These are phyloP conservation scores for Botrytis aclada DNA, from an alignment of 2,329 filamentous ascomycete species.

Conservation along the genomic window DNA sequence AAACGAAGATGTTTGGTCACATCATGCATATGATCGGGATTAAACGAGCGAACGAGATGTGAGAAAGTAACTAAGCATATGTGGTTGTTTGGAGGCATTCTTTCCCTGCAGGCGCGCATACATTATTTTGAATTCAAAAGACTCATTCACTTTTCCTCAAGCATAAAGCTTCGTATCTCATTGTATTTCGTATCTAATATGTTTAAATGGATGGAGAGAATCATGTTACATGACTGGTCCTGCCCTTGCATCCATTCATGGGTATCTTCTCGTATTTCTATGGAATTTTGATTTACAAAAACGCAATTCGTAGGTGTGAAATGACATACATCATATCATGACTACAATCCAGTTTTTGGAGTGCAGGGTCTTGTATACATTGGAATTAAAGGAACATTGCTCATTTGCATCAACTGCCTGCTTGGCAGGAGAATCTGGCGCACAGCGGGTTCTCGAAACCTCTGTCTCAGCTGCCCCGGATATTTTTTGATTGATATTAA, in stretches of 20 bases:
- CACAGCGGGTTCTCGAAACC: neutral
- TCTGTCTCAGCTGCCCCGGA: neutral
- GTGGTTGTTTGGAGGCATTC: constrained; percentile 10
- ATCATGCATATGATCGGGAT: constrained; percentile 9
- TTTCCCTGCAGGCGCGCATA: constrained; percentile 16
- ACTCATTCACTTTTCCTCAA: constrained; percentile 15
- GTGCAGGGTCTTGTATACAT: neutral
- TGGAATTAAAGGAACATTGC: neutral
- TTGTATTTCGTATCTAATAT: constrained; percentile 1
- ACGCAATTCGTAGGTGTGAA: neutral
- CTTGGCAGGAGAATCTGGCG: neutral
- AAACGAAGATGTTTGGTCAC: constrained; percentile 1
- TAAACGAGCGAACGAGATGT: neutral
- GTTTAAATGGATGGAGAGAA: constrained; percentile 2
- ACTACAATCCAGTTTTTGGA: neutral
- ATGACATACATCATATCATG: constrained; percentile 10
- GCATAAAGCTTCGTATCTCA: constrained; percentile 5
- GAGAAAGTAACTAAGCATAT: neutral
- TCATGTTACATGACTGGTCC: constrained; percentile 3
- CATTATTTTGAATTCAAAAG: constrained; percentile 12
- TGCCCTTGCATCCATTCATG: neutral
- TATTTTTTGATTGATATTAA: neutral
- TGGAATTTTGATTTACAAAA: constrained; percentile 13
- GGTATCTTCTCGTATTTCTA: constrained; percentile 13
- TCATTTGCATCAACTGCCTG: neutral